Percentiles rank a stretch among this genome's conserved stretches.
Evolutionary conservation across 108 stramenopile genomes (phyloP).

Genomic region (Aurantiochytrium sp.): DNA sequence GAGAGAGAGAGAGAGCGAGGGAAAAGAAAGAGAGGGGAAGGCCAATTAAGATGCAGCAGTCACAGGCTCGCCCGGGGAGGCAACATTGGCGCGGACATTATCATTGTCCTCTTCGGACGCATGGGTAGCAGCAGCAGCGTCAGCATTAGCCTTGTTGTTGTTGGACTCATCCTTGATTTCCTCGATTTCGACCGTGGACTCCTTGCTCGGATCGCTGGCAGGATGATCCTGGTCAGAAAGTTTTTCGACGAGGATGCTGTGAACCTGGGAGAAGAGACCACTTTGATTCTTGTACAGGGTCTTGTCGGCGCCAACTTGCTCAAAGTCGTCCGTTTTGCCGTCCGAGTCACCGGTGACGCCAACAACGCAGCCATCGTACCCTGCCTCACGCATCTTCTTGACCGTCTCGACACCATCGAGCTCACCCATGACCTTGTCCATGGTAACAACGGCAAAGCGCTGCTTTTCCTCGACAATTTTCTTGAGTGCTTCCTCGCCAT

Average conservation of each 20-base stretch:
- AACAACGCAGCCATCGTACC: constrained; percentile 6
- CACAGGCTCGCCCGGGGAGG: background rate
- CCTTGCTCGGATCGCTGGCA: background rate
- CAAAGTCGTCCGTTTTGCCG: background rate
- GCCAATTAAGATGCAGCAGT: background rate
- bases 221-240: background rate
- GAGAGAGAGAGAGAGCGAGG: too few relatives aligned
- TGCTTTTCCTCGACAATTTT: constrained; percentile 9
- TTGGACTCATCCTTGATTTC: background rate
- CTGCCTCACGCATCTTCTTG: constrained; percentile 3
- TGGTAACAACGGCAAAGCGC: background rate
- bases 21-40: too few relatives aligned
- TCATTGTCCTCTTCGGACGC: background rate
- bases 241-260: background rate
- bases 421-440: background rate
- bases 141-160: background rate
- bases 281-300: background rate
- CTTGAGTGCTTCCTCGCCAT: background rate
- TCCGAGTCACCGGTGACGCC: background rate
- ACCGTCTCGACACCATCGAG: background rate
- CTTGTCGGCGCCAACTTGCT: background rate
- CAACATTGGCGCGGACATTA: background rate
- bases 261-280: background rate
- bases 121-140: background rate
- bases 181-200: background rate